phyloP scores from a whole-genome alignment of 2,329 filamentous ascomycete genomes.

The Seiridium unicorne region DNA sequence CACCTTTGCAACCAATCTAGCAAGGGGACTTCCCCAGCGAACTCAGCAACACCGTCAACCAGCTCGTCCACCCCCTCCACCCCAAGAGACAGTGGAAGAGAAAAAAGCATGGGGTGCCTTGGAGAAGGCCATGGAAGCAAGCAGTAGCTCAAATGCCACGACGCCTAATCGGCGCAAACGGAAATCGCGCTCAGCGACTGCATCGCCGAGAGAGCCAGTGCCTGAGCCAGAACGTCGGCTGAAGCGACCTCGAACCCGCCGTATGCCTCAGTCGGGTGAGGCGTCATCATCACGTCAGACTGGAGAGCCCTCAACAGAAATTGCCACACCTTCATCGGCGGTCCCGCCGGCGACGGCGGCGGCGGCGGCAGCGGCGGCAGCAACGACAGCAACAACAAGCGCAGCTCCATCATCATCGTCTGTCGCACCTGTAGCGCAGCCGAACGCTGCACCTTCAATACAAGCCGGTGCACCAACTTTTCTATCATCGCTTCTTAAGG shows the following conservation, averaged over 20 bases:
- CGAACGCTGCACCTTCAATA: background rate
- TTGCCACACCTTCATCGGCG: slow-evolving; percentile 5
- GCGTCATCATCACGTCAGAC: slow-evolving; percentile 36
- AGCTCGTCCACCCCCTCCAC: slow-evolving; percentile 48
- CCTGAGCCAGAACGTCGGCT: slow-evolving; percentile 78
- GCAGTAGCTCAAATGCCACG: slow-evolving; percentile 44
- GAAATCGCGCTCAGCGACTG: slow-evolving; percentile 67
- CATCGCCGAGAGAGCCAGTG: slow-evolving; percentile 66
- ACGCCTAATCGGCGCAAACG: slow-evolving; percentile 64
- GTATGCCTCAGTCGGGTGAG: slow-evolving; percentile 49
- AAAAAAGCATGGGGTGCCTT: slow-evolving; percentile 86
- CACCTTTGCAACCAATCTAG: slow-evolving; percentile 65
- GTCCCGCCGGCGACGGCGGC: background rate
- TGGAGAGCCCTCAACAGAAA: slow-evolving; percentile 8
- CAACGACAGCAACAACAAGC: background rate
- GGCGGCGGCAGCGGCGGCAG: background rate
- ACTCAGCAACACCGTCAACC: slow-evolving; percentile 59
- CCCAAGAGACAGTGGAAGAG: slow-evolving; percentile 74
- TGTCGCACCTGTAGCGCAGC: background rate
- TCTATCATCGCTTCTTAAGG: slow-evolving; percentile 80
- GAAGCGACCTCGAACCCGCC: slow-evolving; percentile 81
- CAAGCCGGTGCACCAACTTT: slow-evolving; percentile 64
- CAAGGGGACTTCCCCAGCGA: slow-evolving; percentile 57
- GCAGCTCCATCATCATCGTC: background rate
- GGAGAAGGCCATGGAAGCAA: slow-evolving; percentile 73